Conservation (phyloP, 2,329 filamentous ascomycete genomes). For the Didymella pomorum region DNA sequence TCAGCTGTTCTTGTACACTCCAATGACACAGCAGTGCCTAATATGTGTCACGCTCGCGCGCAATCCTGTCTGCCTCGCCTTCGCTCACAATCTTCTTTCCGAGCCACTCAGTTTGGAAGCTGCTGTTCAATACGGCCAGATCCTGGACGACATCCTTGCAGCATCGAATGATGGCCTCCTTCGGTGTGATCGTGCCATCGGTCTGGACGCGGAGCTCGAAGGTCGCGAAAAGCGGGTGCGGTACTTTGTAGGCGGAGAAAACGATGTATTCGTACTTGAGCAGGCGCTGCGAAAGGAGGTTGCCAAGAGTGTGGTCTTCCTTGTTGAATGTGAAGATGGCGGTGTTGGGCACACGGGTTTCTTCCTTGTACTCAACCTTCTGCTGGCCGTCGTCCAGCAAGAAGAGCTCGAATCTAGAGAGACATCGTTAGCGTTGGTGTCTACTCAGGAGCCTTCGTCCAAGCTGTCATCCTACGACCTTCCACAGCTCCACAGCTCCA, state of each 20-base stretch:
- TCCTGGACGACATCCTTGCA: slow-evolving; percentile 85
- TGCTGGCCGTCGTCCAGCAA: slow-evolving; percentile 87
- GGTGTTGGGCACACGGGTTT: slow-evolving; percentile 93
- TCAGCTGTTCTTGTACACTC: neutral
- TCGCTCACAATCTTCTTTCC: slow-evolving; percentile 49
- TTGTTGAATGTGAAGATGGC: slow-evolving; percentile 95
- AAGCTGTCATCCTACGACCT: neutral
- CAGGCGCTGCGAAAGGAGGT: slow-evolving; percentile 85
- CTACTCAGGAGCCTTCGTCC: neutral
- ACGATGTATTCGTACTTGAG: slow-evolving; percentile 83
- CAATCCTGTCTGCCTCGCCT: slow-evolving; percentile 45
- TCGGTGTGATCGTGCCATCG: slow-evolving; percentile 86
- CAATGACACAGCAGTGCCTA: slow-evolving; percentile 11
- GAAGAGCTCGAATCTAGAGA: slow-evolving; percentile 82
- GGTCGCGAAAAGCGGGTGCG: slow-evolving; percentile 53
- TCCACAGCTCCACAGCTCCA: no score
- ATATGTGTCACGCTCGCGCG: slow-evolving; percentile 43
- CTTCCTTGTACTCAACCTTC: slow-evolving; percentile 87
- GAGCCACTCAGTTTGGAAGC: slow-evolving; percentile 82
- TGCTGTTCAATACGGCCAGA: slow-evolving; percentile 79
- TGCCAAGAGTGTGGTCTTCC: slow-evolving; percentile 95
- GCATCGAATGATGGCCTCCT: slow-evolving; percentile 81
- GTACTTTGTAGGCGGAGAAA: slow-evolving; percentile 89
- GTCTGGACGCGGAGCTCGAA: slow-evolving; percentile 88
- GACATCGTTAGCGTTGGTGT: slow-evolving; percentile 7